A percentile compares a stretch with the other conserved stretches of the same genome.
phyloP scores from a whole-genome alignment of 2,329 filamentous ascomycete genomes.

The Scedosporium minutisporum region DNA sequence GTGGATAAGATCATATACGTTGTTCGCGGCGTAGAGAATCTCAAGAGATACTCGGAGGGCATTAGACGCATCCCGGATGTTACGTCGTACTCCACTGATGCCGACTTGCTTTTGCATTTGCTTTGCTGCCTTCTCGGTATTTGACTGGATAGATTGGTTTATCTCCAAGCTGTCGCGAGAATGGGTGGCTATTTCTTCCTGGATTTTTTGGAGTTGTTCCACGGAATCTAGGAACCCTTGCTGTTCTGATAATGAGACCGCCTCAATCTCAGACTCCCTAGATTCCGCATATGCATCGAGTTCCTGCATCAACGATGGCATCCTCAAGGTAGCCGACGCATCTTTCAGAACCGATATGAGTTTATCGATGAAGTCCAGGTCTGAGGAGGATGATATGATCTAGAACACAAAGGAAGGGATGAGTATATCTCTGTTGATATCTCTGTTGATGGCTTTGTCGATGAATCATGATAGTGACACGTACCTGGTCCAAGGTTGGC shows the following conservation, averaged over 20 bases:
- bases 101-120: constrained; percentile 94
- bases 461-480: too few species aligned
- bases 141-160: constrained; percentile 89
- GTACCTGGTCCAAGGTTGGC: too few species aligned
- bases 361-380: constrained; percentile 90
- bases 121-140: constrained; percentile 85
- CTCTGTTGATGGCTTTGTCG: too few species aligned
- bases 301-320: constrained; percentile 64
- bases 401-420: constrained; percentile 26
- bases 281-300: constrained; percentile 69
- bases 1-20: constrained; percentile 76
- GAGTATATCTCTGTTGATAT: too few species aligned
- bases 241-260: constrained; percentile 88
- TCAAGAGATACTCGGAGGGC: constrained; percentile 86
- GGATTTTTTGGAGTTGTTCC: constrained; percentile 83
- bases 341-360: constrained; percentile 90
- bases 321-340: constrained; percentile 66
- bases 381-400: constrained; percentile 88
- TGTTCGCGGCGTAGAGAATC: constrained; percentile 84
- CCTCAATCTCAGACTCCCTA: constrained; percentile 84
- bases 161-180: constrained; percentile 86
- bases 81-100: constrained; percentile 82
- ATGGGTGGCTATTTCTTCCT: constrained; percentile 79
- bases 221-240: constrained; percentile 93
- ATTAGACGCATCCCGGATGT: constrained; percentile 85